Conservation (phyloP, 2,329 filamentous ascomycete genomes). For the Pestalotiopsis sp. region DNA sequence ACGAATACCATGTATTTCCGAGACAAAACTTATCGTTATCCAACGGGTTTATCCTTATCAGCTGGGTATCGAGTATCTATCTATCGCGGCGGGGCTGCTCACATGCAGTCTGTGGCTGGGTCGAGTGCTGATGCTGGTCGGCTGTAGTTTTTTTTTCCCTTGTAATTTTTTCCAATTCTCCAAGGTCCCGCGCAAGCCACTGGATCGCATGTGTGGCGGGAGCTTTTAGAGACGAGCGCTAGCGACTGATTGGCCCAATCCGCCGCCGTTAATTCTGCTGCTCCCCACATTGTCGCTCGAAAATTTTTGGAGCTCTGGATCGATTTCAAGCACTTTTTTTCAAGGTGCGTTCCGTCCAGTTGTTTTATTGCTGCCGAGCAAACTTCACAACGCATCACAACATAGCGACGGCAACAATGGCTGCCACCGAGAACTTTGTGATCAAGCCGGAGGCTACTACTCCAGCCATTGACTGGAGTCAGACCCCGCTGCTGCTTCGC, state of each 20-base stretch:
- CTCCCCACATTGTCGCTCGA: constrained; percentile 27
- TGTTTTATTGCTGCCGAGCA: constrained; percentile 15
- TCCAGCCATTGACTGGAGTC: constrained; percentile 80
- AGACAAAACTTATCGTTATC: background rate
- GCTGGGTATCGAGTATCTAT: background rate
- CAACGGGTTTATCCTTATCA: background rate
- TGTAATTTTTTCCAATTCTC: background rate
- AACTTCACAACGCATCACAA: background rate
- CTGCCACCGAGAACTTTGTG: constrained; percentile 67
- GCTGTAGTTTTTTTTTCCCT: background rate
- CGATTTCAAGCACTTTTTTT: constrained; percentile 23
- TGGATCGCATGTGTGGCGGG: constrained; percentile 5
- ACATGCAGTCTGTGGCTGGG: background rate
- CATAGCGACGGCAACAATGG: constrained; percentile 8
- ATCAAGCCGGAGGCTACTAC: constrained; percentile 91
- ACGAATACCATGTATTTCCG: no score
- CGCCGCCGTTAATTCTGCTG: background rate
- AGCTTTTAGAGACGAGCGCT: constrained; percentile 3
- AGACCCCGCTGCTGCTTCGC: constrained; percentile 92
- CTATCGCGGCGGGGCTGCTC: background rate
- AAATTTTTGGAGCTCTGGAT: constrained; percentile 34
- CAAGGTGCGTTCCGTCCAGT: constrained; percentile 18
- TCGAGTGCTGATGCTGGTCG: background rate
- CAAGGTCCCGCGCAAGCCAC: background rate
- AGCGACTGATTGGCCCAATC: constrained; percentile 3